Evolutionary conservation across 371 early-diverging fungal species (phyloP).

Genomic region (Thermomucor indicae-seudaticae): DNA sequence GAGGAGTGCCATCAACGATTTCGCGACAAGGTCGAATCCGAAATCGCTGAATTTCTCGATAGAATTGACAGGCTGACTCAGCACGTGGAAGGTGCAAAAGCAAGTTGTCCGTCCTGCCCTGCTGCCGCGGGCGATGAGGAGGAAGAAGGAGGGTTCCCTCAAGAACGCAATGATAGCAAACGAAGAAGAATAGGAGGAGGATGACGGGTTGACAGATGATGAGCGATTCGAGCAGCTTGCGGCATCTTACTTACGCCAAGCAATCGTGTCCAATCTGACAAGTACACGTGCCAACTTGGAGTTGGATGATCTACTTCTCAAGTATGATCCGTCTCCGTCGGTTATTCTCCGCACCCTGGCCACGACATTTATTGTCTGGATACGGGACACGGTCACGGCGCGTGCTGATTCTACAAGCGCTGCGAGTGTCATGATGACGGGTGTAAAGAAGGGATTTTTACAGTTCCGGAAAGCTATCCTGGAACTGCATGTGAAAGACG

Average conservation of each 20-base stretch:
- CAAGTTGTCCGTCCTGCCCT: background rate
- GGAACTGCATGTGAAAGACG: slow-evolving; percentile 24
- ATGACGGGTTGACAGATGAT: slow-evolving; percentile 6
- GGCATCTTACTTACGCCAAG: slow-evolving; percentile 50
- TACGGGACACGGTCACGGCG: slow-evolving; percentile 12
- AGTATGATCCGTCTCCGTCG: slow-evolving; percentile 49
- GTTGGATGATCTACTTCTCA: slow-evolving; percentile 53
- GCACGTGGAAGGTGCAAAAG: slow-evolving; percentile 20
- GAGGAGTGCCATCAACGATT: slow-evolving; percentile 34
- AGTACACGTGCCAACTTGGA: slow-evolving; percentile 52
- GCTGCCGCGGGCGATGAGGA: background rate
- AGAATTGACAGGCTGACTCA: slow-evolving; percentile 22
- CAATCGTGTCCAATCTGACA: slow-evolving; percentile 47
- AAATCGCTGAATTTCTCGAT: slow-evolving; percentile 24
- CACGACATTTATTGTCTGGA: slow-evolving; percentile 35
- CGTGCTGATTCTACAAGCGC: slow-evolving; percentile 3
- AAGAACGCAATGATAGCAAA: background rate
- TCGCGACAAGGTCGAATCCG: slow-evolving; percentile 29
- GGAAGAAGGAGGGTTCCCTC: background rate
- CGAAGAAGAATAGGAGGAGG: slow-evolving; percentile 14
- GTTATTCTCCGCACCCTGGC: slow-evolving; percentile 35
- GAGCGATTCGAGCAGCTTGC: slow-evolving; percentile 46
- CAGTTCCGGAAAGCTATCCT: slow-evolving; percentile 41
- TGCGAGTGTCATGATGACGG: slow-evolving; percentile 11
- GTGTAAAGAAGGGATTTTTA: slow-evolving; percentile 26